Conservation (phyloP, 2,329 filamentous ascomycete genomes). For the Talaromyces islandicus region DNA sequence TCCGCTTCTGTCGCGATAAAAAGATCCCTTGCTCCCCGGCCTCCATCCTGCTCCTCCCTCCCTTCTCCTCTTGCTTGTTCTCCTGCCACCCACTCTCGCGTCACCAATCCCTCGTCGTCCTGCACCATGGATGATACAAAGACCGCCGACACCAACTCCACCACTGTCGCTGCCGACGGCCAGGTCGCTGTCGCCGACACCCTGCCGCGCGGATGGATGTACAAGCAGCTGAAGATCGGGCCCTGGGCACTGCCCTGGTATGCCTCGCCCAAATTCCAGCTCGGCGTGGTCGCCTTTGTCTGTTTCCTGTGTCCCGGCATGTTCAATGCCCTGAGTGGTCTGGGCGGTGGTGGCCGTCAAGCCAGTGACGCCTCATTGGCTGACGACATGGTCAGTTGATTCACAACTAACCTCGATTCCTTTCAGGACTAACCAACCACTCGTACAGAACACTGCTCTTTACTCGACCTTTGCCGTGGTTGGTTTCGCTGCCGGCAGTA, state of each 20-base stretch:
- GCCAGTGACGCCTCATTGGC: slow-evolving; percentile 38
- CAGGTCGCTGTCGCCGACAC: slow-evolving; percentile 1
- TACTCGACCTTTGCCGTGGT: slow-evolving; percentile 60
- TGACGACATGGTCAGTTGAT: slow-evolving; percentile 42
- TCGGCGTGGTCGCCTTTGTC: slow-evolving; percentile 61
- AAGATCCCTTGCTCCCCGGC: neutral
- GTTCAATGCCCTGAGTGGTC: slow-evolving; percentile 57
- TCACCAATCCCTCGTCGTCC: neutral
- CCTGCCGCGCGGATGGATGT: slow-evolving; percentile 39
- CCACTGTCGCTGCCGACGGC: neutral
- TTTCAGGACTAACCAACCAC: neutral
- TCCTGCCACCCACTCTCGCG: neutral
- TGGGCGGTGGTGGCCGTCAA: slow-evolving; percentile 54
- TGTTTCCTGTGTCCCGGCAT: slow-evolving; percentile 64
- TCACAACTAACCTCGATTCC: neutral
- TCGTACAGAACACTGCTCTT: slow-evolving; percentile 48
- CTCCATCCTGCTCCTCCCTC: neutral
- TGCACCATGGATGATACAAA: neutral
- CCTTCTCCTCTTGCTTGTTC: neutral
- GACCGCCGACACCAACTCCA: slow-evolving; percentile 2
- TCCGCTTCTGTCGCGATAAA: slow-evolving; percentile 3
- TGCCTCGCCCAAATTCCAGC: slow-evolving; percentile 63
- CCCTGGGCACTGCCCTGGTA: slow-evolving; percentile 54
- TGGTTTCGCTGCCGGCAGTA: slow-evolving; percentile 48
- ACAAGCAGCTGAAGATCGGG: slow-evolving; percentile 51